Base-by-base conservation (phyloP, 257 asterid genomes). In the Nicotiana benthamiana region DNA sequence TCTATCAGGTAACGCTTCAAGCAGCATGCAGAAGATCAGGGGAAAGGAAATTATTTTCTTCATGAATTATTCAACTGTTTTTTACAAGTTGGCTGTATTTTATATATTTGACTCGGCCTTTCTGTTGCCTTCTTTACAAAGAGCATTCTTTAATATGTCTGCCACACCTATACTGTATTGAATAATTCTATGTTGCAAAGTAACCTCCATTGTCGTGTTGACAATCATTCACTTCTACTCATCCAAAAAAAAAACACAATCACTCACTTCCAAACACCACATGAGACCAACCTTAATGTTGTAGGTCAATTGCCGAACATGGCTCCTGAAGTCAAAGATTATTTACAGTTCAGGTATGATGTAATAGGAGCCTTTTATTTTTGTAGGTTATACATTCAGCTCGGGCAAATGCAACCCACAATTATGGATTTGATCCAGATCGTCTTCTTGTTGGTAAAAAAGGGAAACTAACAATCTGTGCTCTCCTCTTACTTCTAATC, bases 361-460 rank as follows among this genome's bases (percentile, higher is more conserved):
- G 28, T 79, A 79, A 79, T 52, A 28, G 22, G 40, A 57, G 61
- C 56, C 56, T 77, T 57, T 75, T 36, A 36, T 16, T 61, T 46
- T 15, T 82, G 85, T 91, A 92, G 97, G 98, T 94, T 72, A 91
- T 94, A 83, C 97, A 92, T 89, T 91, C 97, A 81, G 97, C 97
- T 80, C 97, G 97, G 51, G 98, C 97, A 80, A 94, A 94, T 86
- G 98, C 98, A 60, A 87, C 91, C 5, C 97, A 94, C 87, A 94
- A 94, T 85, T 86, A 91, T 77, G 94, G 97, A 57, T 86, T 91
- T 20, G 95, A 94, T 78, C 87, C 90, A 8, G 97, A 92, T 30
- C 97, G 97, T 64, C 97, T 92, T 67, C 89, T 94, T 88, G 92
- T 92, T 84, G 98, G 98, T 94, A 94, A 87, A 64, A 70, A 36